Evolutionary conservation across 2,329 filamentous ascomycete species (phyloP).

Genomic region (Aspergillus alliaceus): DNA sequence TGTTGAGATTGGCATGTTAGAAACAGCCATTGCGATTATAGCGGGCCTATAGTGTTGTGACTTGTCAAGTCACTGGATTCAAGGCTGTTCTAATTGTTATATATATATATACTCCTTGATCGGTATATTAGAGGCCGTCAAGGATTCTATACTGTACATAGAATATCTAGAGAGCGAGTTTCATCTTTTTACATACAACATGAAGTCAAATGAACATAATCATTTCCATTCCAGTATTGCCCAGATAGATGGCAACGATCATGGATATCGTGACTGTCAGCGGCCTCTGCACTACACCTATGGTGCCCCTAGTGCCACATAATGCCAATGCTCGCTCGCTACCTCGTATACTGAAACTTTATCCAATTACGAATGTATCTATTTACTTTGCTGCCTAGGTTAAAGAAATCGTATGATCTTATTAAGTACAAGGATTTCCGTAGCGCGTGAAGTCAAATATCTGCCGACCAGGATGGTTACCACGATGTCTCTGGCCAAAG

Average conservation of each 20-base stretch:
- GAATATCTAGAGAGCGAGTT: constrained; percentile 1
- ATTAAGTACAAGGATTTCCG: no score
- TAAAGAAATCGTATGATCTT: no score
- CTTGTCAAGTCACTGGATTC: background rate
- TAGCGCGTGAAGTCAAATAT: no score
- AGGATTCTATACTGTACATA: background rate
- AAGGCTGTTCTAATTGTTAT: background rate
- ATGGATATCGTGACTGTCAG: no score
- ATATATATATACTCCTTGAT: background rate
- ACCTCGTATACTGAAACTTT: no score
- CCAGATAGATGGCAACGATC: background rate
- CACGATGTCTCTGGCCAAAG: no score
- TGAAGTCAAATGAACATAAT: background rate
- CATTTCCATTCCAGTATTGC: background rate
- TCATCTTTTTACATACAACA: background rate
- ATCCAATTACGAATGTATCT: no score
- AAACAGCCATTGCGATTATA: background rate
- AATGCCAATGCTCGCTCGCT: no score
- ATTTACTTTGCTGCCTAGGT: no score
- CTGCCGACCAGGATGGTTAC: no score
- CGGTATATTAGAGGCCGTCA: background rate
- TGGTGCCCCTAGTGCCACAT: no score
- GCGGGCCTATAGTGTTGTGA: background rate
- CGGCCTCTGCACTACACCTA: no score
- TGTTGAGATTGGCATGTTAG: background rate